Percentiles rank a stretch among this genome's conserved stretches.
Evolutionary conservation across 129 eudicot genomes (phyloP).

Genomic region (sunflower (Helianthus annuus)): HanXRQr2.0-SUNRISE NC_035433.2:130879385-130879884

Average conservation of each 20-base stretch:
- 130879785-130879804: conserved; percentile 75
- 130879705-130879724: conserved; percentile 58
- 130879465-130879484: too few species aligned
- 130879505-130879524: too few species aligned
- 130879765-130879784: conserved; percentile 94
- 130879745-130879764: conserved; percentile 93
- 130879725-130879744: conserved; percentile 76
- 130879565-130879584: too few species aligned
- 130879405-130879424: too few species aligned
- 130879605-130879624: background rate
- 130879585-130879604: background rate
- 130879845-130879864: conserved; percentile 36
- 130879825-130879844: conserved; percentile 45
- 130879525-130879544: too few species aligned
- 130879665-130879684: conserved; percentile 68
- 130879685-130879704: conserved; percentile 56
- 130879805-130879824: conserved; percentile 51
- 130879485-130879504: too few species aligned
- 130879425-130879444: too few species aligned
- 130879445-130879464: too few species aligned
- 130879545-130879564: too few species aligned
- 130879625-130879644: conserved; percentile 16
- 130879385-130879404: too few species aligned
- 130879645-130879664: background rate
- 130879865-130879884: conserved; percentile 45